phyloP scores from a whole-genome alignment of 495 filamentous ascomycete species.

The Penicillium atrosanguineum region DNA sequence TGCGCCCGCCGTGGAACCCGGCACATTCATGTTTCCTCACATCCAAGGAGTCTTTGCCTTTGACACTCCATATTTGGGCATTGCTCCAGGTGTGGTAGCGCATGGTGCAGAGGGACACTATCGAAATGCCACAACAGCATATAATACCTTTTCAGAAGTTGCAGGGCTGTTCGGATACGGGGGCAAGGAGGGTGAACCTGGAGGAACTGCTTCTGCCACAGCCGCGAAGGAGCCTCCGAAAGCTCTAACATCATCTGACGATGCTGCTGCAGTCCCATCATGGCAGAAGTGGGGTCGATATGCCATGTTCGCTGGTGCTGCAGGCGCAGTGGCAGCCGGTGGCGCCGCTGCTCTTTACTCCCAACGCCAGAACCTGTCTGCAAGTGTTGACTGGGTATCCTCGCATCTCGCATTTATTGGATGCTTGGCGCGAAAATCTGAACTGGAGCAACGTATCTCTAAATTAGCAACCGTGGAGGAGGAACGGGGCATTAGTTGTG shows the following conservation, averaged over 20 bases:
- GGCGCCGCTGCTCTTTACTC: constrained; percentile 84
- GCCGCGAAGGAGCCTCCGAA: constrained; percentile 14
- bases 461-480: constrained; percentile 54
- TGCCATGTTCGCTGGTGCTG: constrained; percentile 79
- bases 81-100: constrained; percentile 83
- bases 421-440: constrained; percentile 73
- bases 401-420: constrained; percentile 96
- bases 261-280: constrained; percentile 54
- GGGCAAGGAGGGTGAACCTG: constrained; percentile 23
- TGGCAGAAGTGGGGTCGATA: constrained; percentile 78
- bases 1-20: constrained; percentile 26
- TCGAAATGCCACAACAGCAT: constrained; percentile 66
- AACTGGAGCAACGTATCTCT: constrained; percentile 65
- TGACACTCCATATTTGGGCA: constrained; percentile 91
- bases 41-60: constrained; percentile 89
- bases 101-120: constrained; percentile 86
- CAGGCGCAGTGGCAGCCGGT: constrained; percentile 78
- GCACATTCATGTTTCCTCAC: constrained; percentile 59
- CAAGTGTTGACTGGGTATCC: constrained; percentile 74
- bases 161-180: constrained; percentile 58
- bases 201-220: constrained; percentile 8
- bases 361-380: constrained; percentile 71
- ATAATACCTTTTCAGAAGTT: constrained; percentile 65
- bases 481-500: constrained; percentile 62
- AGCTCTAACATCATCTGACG: constrained; percentile 29